A percentile compares a stretch with the other conserved stretches of the same genome.
Conservation (phyloP, 2,329 filamentous ascomycete species). For the Pseudonectria buxi region DNA sequence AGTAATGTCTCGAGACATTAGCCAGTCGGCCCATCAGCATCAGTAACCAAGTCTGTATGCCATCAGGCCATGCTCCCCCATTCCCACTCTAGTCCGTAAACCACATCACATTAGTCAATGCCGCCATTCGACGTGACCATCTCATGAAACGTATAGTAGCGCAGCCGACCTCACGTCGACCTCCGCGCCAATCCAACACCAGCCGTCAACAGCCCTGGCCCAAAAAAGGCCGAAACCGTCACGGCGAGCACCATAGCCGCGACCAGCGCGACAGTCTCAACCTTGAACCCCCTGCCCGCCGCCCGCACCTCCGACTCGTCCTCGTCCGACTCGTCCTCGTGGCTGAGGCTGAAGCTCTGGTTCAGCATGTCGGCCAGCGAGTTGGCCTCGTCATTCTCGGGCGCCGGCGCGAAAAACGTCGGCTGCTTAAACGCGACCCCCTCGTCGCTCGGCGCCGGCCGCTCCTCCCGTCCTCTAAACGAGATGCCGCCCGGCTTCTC, state of each 20-base stretch:
- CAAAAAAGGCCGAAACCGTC: too few relatives aligned
- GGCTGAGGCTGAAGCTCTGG: constrained; percentile 36
- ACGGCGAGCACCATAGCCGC: too few relatives aligned
- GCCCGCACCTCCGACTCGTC: not conserved
- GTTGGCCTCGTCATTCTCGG: constrained; percentile 35
- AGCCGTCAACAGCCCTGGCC: too few relatives aligned
- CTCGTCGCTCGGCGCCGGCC: constrained; percentile 8
- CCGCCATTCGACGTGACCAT: too few relatives aligned
- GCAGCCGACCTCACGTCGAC: not conserved
- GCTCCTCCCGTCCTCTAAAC: constrained; percentile 30
- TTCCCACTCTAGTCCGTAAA: too few relatives aligned
- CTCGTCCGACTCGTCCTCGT: constrained; percentile 15
- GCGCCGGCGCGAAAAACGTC: constrained; percentile 49
- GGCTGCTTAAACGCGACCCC: constrained; percentile 49
- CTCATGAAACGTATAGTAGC: too few relatives aligned
- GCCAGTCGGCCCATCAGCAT: too few relatives aligned
- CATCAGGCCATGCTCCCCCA: too few relatives aligned
- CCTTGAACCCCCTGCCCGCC: not conserved
- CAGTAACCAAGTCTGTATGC: too few relatives aligned
- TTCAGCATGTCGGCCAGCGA: constrained; percentile 38
- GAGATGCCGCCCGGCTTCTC: constrained; percentile 43
- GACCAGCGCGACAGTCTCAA: too few relatives aligned
- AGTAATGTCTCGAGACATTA: too few relatives aligned
- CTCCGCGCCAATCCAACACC: not conserved
- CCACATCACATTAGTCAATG: too few relatives aligned